Conservation (phyloP, 352 stramenopile genomes). For the Globisporangium cederbergense region DNA sequence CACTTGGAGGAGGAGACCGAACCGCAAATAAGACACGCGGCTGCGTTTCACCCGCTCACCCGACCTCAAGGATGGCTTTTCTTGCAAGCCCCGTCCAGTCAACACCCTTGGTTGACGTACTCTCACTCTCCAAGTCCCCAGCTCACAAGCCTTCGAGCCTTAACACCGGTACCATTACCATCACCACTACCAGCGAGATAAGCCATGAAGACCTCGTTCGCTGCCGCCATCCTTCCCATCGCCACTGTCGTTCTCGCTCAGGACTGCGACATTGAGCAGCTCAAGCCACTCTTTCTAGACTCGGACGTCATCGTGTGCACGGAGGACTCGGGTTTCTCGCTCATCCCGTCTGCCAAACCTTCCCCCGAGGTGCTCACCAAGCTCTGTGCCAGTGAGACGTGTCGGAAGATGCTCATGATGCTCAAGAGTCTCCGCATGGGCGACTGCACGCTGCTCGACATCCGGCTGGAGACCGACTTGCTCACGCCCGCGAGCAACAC, state of each 20-base stretch:
- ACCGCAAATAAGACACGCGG: no score
- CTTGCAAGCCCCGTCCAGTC: no score
- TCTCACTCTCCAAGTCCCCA: conserved; percentile 7
- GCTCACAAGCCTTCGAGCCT: not conserved
- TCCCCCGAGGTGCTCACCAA: conserved; percentile 13
- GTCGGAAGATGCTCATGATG: conserved; percentile 14
- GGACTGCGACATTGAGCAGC: not conserved
- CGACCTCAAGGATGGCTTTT: no score
- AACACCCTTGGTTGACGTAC: no score
- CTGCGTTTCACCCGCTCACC: no score
- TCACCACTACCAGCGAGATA: not conserved
- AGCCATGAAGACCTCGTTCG: conserved; percentile 1
- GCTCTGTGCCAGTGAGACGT: conserved; percentile 22
- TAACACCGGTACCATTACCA: not conserved
- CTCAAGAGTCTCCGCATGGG: conserved; percentile 21
- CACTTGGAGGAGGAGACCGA: no score
- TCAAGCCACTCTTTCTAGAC: conserved; percentile 1
- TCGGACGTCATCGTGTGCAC: not conserved
- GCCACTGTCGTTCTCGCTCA: not conserved
- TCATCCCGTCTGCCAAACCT: conserved; percentile 3
- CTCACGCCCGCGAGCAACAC: conserved; percentile 12
- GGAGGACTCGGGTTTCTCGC: conserved; percentile 27
- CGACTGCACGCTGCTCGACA: conserved; percentile 22
- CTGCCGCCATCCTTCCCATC: not conserved
- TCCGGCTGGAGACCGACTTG: conserved; percentile 22